Evolutionary conservation across 1,139 yeast species (phyloP).

Genomic region (Blastobotrys persicus): DNA sequence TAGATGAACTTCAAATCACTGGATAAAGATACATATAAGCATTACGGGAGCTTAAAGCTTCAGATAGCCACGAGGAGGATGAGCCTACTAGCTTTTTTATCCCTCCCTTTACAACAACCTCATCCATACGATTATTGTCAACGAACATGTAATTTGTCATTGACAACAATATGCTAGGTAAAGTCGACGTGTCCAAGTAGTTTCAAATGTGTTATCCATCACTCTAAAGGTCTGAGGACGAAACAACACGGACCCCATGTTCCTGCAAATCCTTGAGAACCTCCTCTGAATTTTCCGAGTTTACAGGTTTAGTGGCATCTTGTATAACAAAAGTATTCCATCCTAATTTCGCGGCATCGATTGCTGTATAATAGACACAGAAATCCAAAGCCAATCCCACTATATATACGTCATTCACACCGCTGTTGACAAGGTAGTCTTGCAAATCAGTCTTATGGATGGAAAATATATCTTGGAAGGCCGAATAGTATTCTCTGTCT

Average conservation of each 20-base stretch:
- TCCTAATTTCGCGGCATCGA: constrained; percentile 62
- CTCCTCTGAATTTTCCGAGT: constrained; percentile 14
- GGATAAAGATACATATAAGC: too few relatives aligned
- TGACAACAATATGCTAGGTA: too few relatives aligned
- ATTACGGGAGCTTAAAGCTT: too few relatives aligned
- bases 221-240: too few relatives aligned
- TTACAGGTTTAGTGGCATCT: constrained; percentile 53
- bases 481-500: constrained; percentile 87
- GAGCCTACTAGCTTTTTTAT: too few relatives aligned
- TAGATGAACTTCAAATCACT: too few relatives aligned
- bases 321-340: constrained; percentile 60
- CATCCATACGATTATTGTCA: too few relatives aligned
- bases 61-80: too few relatives aligned
- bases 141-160: too few relatives aligned
- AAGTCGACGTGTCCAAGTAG: too few relatives aligned
- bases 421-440: constrained; percentile 43
- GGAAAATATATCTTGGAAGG: constrained; percentile 79
- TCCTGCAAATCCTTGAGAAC: background rate
- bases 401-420: constrained; percentile 60
- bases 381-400: constrained; percentile 86
- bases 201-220: too few relatives aligned
- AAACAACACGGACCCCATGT: background rate
- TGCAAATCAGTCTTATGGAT: constrained; percentile 66
- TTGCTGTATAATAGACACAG: constrained; percentile 76
- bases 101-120: too few relatives aligned